A percentile compares a stretch with the other conserved stretches of the same genome.
phyloP scores from a whole-genome alignment of 2,329 filamentous ascomycete genomes.

The Trichothecium sympodiale region DNA sequence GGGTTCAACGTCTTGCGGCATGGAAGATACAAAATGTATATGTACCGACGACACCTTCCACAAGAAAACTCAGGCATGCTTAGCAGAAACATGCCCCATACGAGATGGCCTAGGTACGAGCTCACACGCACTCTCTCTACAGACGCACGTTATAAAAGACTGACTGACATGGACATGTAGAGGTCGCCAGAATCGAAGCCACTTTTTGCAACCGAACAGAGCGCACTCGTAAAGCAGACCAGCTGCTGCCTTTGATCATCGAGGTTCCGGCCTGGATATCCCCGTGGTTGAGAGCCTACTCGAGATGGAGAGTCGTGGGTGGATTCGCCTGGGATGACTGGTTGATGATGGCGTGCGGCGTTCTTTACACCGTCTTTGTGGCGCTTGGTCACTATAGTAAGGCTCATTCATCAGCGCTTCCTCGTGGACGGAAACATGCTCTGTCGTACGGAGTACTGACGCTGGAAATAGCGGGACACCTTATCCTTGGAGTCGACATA shows the following conservation, averaged over 20 bases:
- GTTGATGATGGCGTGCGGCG: conserved; percentile 18
- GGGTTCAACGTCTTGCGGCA: not conserved
- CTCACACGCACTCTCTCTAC: not conserved
- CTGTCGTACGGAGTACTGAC: conserved; percentile 3
- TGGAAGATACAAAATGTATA: conserved; percentile 16
- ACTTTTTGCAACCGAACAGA: conserved; percentile 18
- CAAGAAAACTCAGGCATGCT: conserved; percentile 11
- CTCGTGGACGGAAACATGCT: no score
- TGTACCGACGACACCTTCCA: conserved; percentile 13
- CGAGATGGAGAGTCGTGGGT: conserved; percentile 19
- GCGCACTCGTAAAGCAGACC: conserved; percentile 17
- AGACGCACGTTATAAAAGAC: not conserved
- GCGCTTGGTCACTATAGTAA: conserved; percentile 19
- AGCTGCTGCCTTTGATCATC: conserved; percentile 23
- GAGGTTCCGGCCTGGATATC: conserved; percentile 22
- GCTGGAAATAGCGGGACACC: conserved; percentile 12
- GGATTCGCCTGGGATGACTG: conserved; percentile 26
- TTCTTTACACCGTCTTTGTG: conserved; percentile 19
- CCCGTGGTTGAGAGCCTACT: conserved; percentile 24
- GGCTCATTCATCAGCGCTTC: conserved; percentile 3
- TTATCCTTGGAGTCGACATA: conserved; percentile 24
- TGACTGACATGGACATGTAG: conserved; percentile 11
- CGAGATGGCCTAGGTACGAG: conserved; percentile 15
- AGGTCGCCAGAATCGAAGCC: conserved; percentile 19
- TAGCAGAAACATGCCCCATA: conserved; percentile 12